Evolutionary conservation across 1,284 basidiomycete species (phyloP).

Genomic region (Boletus semigastroideus): DNA sequence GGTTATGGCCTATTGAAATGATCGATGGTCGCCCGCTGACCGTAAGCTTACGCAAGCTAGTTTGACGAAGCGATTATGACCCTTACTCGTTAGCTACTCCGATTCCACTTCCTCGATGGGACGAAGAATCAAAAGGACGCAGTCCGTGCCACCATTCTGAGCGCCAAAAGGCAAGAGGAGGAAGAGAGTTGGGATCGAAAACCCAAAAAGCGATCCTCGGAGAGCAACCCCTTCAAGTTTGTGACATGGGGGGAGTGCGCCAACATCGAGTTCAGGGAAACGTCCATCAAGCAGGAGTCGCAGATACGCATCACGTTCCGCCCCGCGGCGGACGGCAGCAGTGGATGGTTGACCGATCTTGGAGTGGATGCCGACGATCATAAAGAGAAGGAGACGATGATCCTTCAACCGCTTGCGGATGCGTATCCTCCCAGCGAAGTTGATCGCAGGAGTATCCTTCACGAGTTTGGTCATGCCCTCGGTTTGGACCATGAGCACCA

Average conservation of each 20-base stretch:
- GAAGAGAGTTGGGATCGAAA: neutral
- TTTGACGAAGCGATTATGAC: no score
- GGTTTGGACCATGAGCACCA: neutral
- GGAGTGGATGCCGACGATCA: neutral
- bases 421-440: neutral
- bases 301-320: neutral
- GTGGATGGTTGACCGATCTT: neutral
- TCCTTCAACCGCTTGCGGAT: neutral
- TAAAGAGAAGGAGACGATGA: neutral
- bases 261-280: neutral
- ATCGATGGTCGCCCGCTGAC: no score
- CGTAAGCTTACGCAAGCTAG: no score
- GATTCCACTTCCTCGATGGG: no score
- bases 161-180: no score
- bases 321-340: no score
- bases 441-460: neutral
- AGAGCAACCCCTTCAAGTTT: neutral
- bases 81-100: no score
- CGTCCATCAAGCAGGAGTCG: neutral
- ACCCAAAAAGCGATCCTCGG: neutral
- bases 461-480: conserved; percentile 1
- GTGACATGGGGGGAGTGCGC: neutral
- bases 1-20: no score
- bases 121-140: neutral
- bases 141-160: neutral